A percentile compares a stretch with the other conserved stretches of the same genome.
Conservation (phyloP, 2,329 filamentous ascomycete genomes). For the Aaosphaeria arxii region DNA sequence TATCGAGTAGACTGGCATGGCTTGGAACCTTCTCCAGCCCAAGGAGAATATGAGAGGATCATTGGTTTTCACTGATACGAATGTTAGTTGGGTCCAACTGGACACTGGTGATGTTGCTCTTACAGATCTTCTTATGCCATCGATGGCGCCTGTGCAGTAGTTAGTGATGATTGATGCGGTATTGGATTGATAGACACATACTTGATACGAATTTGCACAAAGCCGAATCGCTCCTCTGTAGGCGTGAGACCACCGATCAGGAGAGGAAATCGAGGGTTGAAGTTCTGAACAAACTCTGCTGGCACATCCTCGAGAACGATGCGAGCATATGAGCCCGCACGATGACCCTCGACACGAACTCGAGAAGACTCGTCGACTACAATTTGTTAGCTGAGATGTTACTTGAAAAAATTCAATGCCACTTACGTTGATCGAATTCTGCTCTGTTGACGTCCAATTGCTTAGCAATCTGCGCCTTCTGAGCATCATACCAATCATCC, state of each 20-base stretch:
- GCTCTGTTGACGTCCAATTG: slow-evolving; percentile 95
- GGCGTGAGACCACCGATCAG: slow-evolving; percentile 88
- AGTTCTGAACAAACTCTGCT: slow-evolving; percentile 81
- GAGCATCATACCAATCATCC: slow-evolving; percentile 97
- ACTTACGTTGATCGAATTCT: slow-evolving; percentile 68
- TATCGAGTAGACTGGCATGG: slow-evolving; percentile 88
- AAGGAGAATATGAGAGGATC: slow-evolving; percentile 96
- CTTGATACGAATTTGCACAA: slow-evolving; percentile 94
- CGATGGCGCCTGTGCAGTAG: slow-evolving; percentile 59
- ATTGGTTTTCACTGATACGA: slow-evolving; percentile 72
- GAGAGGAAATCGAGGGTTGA: slow-evolving; percentile 78
- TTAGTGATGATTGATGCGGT: no score
- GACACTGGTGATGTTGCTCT: no score
- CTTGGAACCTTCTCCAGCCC: slow-evolving; percentile 94
- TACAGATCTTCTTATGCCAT: slow-evolving; percentile 93
- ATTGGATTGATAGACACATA: no score
- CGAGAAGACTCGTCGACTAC: slow-evolving; percentile 75
- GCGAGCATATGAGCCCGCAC: slow-evolving; percentile 88
- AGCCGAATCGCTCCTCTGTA: slow-evolving; percentile 94
- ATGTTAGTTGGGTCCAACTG: no score
- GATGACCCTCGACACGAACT: slow-evolving; percentile 81
- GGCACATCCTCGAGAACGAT: slow-evolving; percentile 87
- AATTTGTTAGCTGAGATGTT: no score
- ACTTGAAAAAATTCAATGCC: no score
- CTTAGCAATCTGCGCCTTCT: slow-evolving; percentile 92